Evolutionary conservation across 169 alveolate genomes (phyloP).

Genomic region (Ichthyophthirius multifiliis): DNA sequence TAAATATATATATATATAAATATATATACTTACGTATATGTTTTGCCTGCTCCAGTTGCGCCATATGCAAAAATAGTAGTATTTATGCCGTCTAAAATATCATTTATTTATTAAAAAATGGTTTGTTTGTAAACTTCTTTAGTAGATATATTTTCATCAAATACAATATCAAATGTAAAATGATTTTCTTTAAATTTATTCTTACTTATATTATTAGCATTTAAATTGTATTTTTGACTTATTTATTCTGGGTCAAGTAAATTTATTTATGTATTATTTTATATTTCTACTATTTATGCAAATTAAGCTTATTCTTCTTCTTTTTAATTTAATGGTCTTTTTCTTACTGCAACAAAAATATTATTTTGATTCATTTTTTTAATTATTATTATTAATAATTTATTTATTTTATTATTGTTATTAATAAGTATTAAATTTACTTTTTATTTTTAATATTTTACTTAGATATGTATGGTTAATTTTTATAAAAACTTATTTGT

Average conservation of each 20-base stretch:
- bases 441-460: no score
- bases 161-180: conserved; percentile 27
- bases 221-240: conserved; percentile 1
- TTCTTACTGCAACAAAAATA: conserved; percentile 23
- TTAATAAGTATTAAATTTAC: no score
- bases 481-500: no score
- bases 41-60: conserved; percentile 46
- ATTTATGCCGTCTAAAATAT: conserved; percentile 27
- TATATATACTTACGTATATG: conserved; percentile 12
- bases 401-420: neutral
- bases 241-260: conserved; percentile 34
- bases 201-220: conserved; percentile 27
- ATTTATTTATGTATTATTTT: neutral
- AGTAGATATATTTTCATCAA: conserved; percentile 9
- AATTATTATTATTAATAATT: neutral
- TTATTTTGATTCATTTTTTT: neutral
- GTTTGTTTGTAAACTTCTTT: conserved; percentile 24
- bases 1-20: neutral
- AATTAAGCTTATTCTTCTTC: neutral
- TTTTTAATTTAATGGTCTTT: conserved; percentile 16
- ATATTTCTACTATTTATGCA: conserved; percentile 6
- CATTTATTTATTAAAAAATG: conserved; percentile 12
- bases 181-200: conserved; percentile 32
- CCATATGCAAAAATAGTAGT: conserved; percentile 49
- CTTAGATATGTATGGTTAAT: no score